Percentiles rank a stretch among this genome's conserved stretches.
Evolutionary conservation across 208 protist species (phyloP).

Genomic region (Histomonas meleagridis): DNA sequence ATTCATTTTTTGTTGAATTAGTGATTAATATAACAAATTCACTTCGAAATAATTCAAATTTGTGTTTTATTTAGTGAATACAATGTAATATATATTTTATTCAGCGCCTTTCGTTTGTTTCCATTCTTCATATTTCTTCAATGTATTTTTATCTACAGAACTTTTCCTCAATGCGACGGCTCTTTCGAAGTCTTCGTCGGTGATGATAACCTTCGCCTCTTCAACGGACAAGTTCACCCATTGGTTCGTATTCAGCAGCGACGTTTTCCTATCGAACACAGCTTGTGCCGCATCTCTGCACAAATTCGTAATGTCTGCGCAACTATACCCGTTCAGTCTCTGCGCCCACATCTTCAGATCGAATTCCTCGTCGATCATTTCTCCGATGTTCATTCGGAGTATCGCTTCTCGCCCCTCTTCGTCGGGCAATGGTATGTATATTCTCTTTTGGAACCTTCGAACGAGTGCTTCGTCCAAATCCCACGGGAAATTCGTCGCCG

Average conservation of each 20-base stretch:
- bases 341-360: conserved; percentile 54
- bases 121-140: conserved; percentile 28
- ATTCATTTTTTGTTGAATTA: too few species aligned
- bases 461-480: conserved; percentile 51
- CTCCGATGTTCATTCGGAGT: neutral
- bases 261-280: neutral
- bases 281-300: conserved; percentile 64
- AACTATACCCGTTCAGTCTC: conserved; percentile 61
- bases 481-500: conserved; percentile 52
- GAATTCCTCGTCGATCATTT: conserved; percentile 41
- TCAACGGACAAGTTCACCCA: neutral
- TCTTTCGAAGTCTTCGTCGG: neutral
- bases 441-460: conserved; percentile 48
- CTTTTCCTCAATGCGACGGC: neutral
- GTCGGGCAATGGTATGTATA: conserved; percentile 52
- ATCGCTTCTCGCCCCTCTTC: conserved; percentile 26
- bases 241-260: neutral
- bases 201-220: neutral
- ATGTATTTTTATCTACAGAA: neutral
- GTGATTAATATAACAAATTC: too few species aligned
- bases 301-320: conserved; percentile 64
- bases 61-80: too few species aligned
- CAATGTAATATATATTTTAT: too few species aligned
- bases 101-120: neutral
- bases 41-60: too few species aligned